Percentiles rank a stretch among this genome's conserved stretches.
These are phyloP conservation scores for Saccharum spontaneum DNA, from an alignment of 176 grass and related monocot genomes.

Conservation along the genomic window DNA sequence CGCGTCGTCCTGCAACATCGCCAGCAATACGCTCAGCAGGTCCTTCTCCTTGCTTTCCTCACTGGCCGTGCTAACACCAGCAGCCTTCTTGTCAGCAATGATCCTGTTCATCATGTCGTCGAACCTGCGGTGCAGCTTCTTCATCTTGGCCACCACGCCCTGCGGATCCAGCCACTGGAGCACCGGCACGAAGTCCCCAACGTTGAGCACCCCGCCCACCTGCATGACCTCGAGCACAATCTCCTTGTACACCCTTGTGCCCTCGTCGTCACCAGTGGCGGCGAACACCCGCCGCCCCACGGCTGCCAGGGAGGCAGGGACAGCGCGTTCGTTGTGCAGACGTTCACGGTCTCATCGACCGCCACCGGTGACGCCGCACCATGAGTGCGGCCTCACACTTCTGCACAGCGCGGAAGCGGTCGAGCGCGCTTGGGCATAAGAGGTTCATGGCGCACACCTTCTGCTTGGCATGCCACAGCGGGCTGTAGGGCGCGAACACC, in stretches of 20 bases:
- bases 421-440: slow-evolving; percentile 55
- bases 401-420: slow-evolving; percentile 36
- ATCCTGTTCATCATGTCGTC: slow-evolving; percentile 57
- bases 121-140: slow-evolving; percentile 62
- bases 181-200: slow-evolving; percentile 61
- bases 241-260: slow-evolving; percentile 56
- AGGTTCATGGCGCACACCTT: slow-evolving; percentile 68
- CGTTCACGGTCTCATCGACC: slow-evolving; percentile 44
- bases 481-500: slow-evolving; percentile 69
- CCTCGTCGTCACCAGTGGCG: neutral
- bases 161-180: slow-evolving; percentile 57
- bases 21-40: too few relatives aligned
- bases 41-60: too few relatives aligned
- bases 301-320: slow-evolving; percentile 46
- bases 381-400: slow-evolving; percentile 51
- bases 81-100: too few relatives aligned
- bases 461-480: slow-evolving; percentile 59
- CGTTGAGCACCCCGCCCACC: slow-evolving; percentile 56
- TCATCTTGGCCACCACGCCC: slow-evolving; percentile 55
- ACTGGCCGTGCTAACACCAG: too few relatives aligned
- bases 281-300: slow-evolving; percentile 60
- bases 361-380: slow-evolving; percentile 50
- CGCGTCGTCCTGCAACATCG: slow-evolving; percentile 37
- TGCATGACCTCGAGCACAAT: slow-evolving; percentile 62
- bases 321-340: slow-evolving; percentile 68